A percentile compares a stretch with the other conserved stretches of the same genome.
Conservation (phyloP, 176 grass and related monocot species). For the sorghum (Sorghum bicolor) region Sorghum_bicolor_NCBIv3 NC_012870.2:58615001-58615500, state of each 20-base stretch:
- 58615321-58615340: conserved; percentile 68
- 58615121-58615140: conserved; percentile 36
- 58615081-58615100: conserved; percentile 91
- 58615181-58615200: not conserved
- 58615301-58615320: conserved; percentile 54
- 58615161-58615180: not conserved
- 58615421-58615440: conserved; percentile 65
- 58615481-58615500: conserved; percentile 6
- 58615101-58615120: conserved; percentile 87
- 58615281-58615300: not conserved
- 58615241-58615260: not conserved
- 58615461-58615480: conserved; percentile 31
- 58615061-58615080: conserved; percentile 47
- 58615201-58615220: not conserved
- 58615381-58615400: conserved; percentile 81
- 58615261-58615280: not conserved
- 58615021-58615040: conserved; percentile 83
- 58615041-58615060: conserved; percentile 59
- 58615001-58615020: conserved; percentile 57
- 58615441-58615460: conserved; percentile 16
- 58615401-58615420: conserved; percentile 92
- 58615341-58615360: conserved; percentile 79
- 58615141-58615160: not conserved
- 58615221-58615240: not conserved
- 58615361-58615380: conserved; percentile 88